A percentile compares a stretch with the other conserved stretches of the same genome.
Conservation (phyloP, 1,284 basidiomycete species). For the Cryptococcus sp. region DNA sequence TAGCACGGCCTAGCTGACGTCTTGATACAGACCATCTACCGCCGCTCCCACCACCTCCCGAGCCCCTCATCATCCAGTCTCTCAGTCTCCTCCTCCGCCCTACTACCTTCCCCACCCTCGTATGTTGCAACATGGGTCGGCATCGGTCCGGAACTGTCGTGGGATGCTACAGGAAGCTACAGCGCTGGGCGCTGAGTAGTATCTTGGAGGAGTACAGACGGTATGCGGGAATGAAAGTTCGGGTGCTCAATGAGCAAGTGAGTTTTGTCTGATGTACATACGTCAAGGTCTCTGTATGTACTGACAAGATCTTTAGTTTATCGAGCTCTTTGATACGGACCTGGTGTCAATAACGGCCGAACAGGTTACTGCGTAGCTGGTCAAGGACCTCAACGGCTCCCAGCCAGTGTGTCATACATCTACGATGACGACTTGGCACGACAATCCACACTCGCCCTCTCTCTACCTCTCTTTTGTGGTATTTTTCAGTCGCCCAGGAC, state of each 20-base stretch:
- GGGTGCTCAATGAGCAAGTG: conserved; percentile 55
- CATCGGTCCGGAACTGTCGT: conserved; percentile 56
- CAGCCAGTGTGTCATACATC: too few relatives aligned
- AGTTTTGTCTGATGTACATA: conserved; percentile 15
- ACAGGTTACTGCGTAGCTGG: conserved; percentile 9
- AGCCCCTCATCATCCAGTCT: conserved; percentile 56
- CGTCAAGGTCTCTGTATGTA: not conserved
- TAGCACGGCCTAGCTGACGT: conserved; percentile 4
- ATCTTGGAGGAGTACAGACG: conserved; percentile 56
- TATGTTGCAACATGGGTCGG: conserved; percentile 56
- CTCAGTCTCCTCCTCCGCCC: conserved; percentile 54
- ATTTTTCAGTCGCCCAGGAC: too few relatives aligned
- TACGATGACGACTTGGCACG: too few relatives aligned
- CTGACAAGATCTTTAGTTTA: conserved; percentile 47
- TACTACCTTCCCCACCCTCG: conserved; percentile 52
- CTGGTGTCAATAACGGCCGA: conserved; percentile 49
- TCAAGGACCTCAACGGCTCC: not conserved
- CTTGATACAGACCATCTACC: conserved; percentile 40
- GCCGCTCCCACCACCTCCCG: conserved; percentile 47
- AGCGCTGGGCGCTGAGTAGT: conserved; percentile 54
- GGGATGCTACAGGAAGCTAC: conserved; percentile 52
- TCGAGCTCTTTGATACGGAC: conserved; percentile 57
- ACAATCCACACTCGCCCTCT: too few relatives aligned
- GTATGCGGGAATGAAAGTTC: conserved; percentile 55
- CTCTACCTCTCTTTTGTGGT: too few relatives aligned